Percentiles rank a stretch among this genome's conserved stretches.
Conservation (phyloP, 2,329 filamentous ascomycete species). For the Phyllosticta paracitricarpa region DNA sequence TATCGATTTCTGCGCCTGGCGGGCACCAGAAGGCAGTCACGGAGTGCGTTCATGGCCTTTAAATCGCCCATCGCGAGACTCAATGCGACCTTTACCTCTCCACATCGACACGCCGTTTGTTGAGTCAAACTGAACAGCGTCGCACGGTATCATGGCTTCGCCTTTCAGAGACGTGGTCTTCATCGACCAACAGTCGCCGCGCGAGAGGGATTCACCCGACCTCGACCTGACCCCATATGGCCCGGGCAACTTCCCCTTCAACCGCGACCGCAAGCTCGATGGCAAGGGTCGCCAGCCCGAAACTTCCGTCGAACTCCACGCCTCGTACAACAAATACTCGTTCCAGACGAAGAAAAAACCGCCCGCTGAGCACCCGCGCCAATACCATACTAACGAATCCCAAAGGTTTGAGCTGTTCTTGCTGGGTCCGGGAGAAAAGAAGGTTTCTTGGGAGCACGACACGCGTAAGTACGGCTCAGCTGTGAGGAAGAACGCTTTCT, state of each 20-base stretch:
- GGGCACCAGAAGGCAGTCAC: background rate
- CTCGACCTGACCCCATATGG: too few relatives aligned
- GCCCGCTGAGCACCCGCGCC: background rate
- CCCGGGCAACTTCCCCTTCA: background rate
- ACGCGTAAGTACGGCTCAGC: slow-evolving; percentile 54
- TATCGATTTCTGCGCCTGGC: background rate
- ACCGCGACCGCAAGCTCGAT: background rate
- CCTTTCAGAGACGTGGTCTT: too few relatives aligned
- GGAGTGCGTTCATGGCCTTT: too few relatives aligned
- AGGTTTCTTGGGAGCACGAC: slow-evolving; percentile 79
- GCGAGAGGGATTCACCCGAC: too few relatives aligned
- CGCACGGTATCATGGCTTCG: too few relatives aligned
- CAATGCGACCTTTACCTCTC: too few relatives aligned
- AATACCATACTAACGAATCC: background rate
- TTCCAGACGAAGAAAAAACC: background rate
- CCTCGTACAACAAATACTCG: background rate
- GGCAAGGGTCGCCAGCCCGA: background rate
- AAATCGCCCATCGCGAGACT: too few relatives aligned
- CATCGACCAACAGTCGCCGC: too few relatives aligned
- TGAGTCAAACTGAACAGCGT: too few relatives aligned
- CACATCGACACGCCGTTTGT: too few relatives aligned
- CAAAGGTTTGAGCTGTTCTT: slow-evolving; percentile 87
- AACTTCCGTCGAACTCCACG: background rate
- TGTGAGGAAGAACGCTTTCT: background rate
- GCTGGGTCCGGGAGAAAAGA: slow-evolving; percentile 80